phyloP scores from a whole-genome alignment of 768 basidiomycete species.

The Tricholoma bakamatsutake region DNA sequence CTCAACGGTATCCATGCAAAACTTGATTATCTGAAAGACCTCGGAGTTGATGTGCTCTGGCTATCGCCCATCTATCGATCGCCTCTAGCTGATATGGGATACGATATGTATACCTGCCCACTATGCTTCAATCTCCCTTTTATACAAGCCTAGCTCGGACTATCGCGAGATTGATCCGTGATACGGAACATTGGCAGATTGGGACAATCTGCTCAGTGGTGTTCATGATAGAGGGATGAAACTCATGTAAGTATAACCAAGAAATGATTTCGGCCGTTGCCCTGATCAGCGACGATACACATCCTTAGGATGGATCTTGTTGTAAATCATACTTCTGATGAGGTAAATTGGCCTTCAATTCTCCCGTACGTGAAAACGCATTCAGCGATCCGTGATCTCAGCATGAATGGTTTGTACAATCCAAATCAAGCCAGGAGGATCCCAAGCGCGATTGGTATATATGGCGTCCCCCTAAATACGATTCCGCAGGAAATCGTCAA shows the following conservation, averaged over 20 bases:
- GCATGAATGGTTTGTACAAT: slow-evolving; percentile 70
- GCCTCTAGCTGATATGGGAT: slow-evolving; percentile 69
- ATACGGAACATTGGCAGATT: slow-evolving; percentile 60
- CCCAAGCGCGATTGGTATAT: slow-evolving; percentile 74
- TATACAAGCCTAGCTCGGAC: slow-evolving; percentile 38
- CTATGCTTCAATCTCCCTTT: background rate
- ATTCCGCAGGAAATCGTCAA: slow-evolving; percentile 43
- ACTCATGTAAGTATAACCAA: slow-evolving; percentile 42
- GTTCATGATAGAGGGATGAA: slow-evolving; percentile 64
- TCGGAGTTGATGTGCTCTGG: slow-evolving; percentile 69
- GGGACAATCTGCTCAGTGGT: slow-evolving; percentile 47
- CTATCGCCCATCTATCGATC: slow-evolving; percentile 66
- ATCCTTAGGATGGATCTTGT: slow-evolving; percentile 66
- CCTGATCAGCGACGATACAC: background rate
- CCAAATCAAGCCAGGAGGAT: slow-evolving; percentile 41
- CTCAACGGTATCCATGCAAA: slow-evolving; percentile 59
- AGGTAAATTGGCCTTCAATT: slow-evolving; percentile 30
- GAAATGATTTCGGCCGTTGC: background rate
- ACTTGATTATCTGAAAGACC: slow-evolving; percentile 61
- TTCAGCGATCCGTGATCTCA: slow-evolving; percentile 17
- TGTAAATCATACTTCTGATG: slow-evolving; percentile 66
- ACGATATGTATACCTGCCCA: slow-evolving; percentile 44
- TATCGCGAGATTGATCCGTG: slow-evolving; percentile 58
- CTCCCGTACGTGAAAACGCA: background rate
- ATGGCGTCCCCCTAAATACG: slow-evolving; percentile 57